Evolutionary conservation across 331 rosid species (phyloP), one percentile per base, ranked within the genome.

Genomic region (Malus hybrid): DNA sequence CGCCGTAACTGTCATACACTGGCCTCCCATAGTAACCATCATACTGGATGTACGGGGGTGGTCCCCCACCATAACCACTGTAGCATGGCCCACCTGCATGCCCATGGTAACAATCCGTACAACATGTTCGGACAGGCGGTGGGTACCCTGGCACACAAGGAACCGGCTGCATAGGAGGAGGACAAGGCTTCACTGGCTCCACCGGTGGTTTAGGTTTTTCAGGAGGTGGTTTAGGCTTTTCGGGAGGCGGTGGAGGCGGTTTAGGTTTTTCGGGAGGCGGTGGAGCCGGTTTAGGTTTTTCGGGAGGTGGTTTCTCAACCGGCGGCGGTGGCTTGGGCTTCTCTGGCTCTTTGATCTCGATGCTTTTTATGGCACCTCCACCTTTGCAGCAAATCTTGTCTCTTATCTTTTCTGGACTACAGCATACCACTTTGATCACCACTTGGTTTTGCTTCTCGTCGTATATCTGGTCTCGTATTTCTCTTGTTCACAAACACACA

Each of bases 401-500:
- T 65, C 86, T 79, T 8, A 91, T 82, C 77, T 84, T 88, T 70
- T 91, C 97, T 0, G 98, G 98, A 33, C 71, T 63, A 34, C 93
- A 89, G 30, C 96, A 88, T 0, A 89, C 89, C 60, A 93, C 98
- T 36, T 33, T 88, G 84, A 93, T 89, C 4, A 9, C 1, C 83
- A 93, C 97, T 4, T 14, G 50, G 77, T 84, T 86, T 5, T 73
- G 68, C 80, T 91, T 91, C 52, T 91, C 91, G 18, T 87, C 88
- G 70, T 71, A 89, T 19, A 36, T 29, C 79, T 88, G 92, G 73
- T 83, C 93, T 77, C 86, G 88, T 80, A 91, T 89, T 36, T 36
- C 42, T 36, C 10, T 88, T 77, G 88, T 84, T 82, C 86, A 72
- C 18, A 91, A 80, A 73, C 57, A 71, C 63, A 28, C 46, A 80